These are phyloP conservation scores for Saccharomycopsis synnaedendra DNA, from an alignment of 805 yeast genomes.

Conservation along the genomic window DNA sequence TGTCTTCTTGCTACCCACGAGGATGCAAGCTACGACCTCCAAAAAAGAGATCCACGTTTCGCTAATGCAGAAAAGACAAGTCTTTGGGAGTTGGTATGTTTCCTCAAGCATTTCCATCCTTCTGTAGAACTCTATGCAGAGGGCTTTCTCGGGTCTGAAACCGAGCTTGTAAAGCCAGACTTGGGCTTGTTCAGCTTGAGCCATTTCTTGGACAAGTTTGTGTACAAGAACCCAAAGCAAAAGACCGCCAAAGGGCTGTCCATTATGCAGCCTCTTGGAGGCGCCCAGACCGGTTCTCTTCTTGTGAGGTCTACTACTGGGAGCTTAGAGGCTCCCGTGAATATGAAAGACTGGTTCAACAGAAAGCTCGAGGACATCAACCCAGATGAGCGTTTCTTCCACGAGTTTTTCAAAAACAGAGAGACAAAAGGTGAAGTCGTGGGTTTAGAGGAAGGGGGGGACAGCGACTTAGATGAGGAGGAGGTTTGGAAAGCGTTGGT, in stretches of 20 bases:
- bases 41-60: conserved; percentile 83
- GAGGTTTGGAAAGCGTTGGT: conserved; percentile 77
- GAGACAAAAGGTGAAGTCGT: conserved; percentile 20
- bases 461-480: conserved; percentile 47
- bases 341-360: conserved; percentile 74
- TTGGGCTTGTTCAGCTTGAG: conserved; percentile 76
- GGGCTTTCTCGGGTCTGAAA: conserved; percentile 40
- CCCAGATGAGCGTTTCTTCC: conserved; percentile 84
- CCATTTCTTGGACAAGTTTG: conserved; percentile 92
- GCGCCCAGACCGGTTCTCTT: conserved; percentile 60
- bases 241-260: conserved; percentile 75
- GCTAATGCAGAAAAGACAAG: conserved; percentile 79
- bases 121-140: conserved; percentile 75
- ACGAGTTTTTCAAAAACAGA: conserved; percentile 68
- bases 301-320: conserved; percentile 45
- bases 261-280: conserved; percentile 96
- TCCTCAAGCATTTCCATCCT: conserved; percentile 82
- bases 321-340: conserved; percentile 46
- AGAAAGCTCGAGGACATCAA: conserved; percentile 52
- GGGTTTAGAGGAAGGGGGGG: conserved; percentile 28
- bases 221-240: conserved; percentile 83
- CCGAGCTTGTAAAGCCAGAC: conserved; percentile 63
- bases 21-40: conserved; percentile 55
- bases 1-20: conserved; percentile 47
- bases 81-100: conserved; percentile 75